Base-by-base conservation (phyloP, 495 filamentous ascomycete species). In the Podospora anserina region DNA sequence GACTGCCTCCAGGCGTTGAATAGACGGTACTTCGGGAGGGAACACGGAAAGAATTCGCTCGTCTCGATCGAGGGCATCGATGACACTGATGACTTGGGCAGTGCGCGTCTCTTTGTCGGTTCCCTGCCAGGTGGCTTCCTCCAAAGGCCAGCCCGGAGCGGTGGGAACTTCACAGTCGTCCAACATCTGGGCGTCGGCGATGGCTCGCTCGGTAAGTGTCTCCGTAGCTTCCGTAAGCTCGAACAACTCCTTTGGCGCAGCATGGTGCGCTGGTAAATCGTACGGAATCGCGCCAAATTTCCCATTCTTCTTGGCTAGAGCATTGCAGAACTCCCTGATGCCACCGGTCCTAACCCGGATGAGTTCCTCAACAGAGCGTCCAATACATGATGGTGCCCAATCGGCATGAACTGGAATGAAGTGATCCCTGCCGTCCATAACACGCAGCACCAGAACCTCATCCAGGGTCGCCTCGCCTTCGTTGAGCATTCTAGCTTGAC, bases 361-460 rank as follows among this genome's bases (percentile, higher is more conserved):
- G 18, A 99, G 85, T 70, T 95, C 91, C 62, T 91, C 88, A 54
- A 98, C 82, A 7, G 90, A 91, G 61, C 91, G 88, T 0, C 92
- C 93, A 65, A 97, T 93, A 70, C 88, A 91, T 0, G 91, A 93
- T 26, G 88, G 92, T 3, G 88, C 78, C 95, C 95, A 99, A 0
- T 82, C 78, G 0, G 88, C 94, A 3, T 83, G 85, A 7, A 96
- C 82, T 1, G 93, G 88, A 61, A 99, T 86, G 76, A 99, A 99
- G 76, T 97, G 90, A 69, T 99, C 95, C 62, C 92, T 85, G 2
- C 95, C 95, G 61, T 89, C 86, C 9, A 87, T 84, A 9, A 98
- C 91, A 11, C 93, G 89, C n/a, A 99, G 85, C 5, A 99, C 88
- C 27, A 98, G 82, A 9, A 97, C 89, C 72, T 98, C 94, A 67